Evolutionary conservation across 1,139 yeast genomes (phyloP).

Genomic region (Keqinozyma sinolaborantium): DNA sequence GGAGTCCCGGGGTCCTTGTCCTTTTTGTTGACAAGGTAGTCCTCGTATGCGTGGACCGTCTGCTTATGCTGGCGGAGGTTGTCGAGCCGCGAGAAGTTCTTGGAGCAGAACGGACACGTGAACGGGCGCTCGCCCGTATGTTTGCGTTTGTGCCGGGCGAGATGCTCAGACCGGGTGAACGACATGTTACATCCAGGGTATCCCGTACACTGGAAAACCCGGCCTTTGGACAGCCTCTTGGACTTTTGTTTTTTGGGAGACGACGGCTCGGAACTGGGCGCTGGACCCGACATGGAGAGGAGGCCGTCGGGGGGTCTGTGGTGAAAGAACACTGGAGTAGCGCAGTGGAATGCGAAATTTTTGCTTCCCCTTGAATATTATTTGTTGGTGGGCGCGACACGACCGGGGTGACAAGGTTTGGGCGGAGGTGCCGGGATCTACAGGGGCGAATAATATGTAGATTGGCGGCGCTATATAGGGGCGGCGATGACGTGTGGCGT

Average conservation of each 20-base stretch:
- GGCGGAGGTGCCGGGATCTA: no score
- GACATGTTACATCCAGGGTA: constrained; percentile 87
- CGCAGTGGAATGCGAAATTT: not conserved
- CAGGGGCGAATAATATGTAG: no score
- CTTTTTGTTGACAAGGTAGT: constrained; percentile 27
- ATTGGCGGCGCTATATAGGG: no score
- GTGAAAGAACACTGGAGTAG: no score
- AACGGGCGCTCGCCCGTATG: constrained; percentile 97
- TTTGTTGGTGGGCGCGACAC: not conserved
- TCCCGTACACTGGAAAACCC: constrained; percentile 82
- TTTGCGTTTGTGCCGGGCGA: constrained; percentile 88
- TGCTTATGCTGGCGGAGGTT: constrained; percentile 90
- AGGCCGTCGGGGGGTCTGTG: no score
- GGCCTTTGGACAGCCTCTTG: constrained; percentile 49
- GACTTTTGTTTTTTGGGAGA: constrained; percentile 11
- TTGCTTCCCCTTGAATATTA: not conserved
- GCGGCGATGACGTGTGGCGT: no score
- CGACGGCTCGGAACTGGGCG: not conserved
- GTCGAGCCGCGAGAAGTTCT: constrained; percentile 80
- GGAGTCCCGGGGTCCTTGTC: constrained; percentile 9
- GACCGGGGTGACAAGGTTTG: no score
- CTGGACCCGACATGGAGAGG: no score
- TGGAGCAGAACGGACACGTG: constrained; percentile 77
- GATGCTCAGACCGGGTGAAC: constrained; percentile 83
- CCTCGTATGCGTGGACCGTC: constrained; percentile 84